Conservation (phyloP, 225 moss, liverwort and hornwort genomes). For the Sphagnum tenellum region DNA sequence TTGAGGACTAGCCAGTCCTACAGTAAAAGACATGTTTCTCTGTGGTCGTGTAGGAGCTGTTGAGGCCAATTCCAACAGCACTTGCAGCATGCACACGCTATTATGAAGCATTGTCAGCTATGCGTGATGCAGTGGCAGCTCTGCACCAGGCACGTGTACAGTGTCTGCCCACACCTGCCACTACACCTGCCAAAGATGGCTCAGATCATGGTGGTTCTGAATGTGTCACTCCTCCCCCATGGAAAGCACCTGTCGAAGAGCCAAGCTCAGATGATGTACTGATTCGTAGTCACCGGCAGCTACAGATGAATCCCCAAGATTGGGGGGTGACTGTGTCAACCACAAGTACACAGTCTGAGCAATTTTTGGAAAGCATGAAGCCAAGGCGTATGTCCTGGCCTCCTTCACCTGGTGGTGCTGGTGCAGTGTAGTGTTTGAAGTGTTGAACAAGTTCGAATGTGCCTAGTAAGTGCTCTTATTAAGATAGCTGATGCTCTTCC, state of each 20-base stretch:
- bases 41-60: slow-evolving; percentile 47
- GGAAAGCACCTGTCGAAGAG: slow-evolving; percentile 67
- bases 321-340: slow-evolving; percentile 50
- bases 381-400: slow-evolving; percentile 85
- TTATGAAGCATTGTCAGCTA: slow-evolving; percentile 87
- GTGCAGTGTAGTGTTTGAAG: neutral
- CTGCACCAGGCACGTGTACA: slow-evolving; percentile 62
- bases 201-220: slow-evolving; percentile 41
- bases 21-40: too few species aligned
- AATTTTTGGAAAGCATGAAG: slow-evolving; percentile 55
- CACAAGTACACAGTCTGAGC: slow-evolving; percentile 48
- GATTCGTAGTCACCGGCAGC: slow-evolving; percentile 54
- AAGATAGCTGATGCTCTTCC: too few species aligned
- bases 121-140: slow-evolving; percentile 83
- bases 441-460: too few species aligned
- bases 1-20: too few species aligned
- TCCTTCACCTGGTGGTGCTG: slow-evolving; percentile 49
- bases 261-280: slow-evolving; percentile 69
- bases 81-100: slow-evolving; percentile 96
- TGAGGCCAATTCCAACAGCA: slow-evolving; percentile 98
- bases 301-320: slow-evolving; percentile 56
- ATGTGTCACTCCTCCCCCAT: slow-evolving; percentile 57
- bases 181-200: slow-evolving; percentile 39
- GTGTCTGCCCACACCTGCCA: slow-evolving; percentile 33
- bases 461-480: too few species aligned